phyloP scores from a whole-genome alignment of 306 rosid genomes.

The Neltuma alba region DNA sequence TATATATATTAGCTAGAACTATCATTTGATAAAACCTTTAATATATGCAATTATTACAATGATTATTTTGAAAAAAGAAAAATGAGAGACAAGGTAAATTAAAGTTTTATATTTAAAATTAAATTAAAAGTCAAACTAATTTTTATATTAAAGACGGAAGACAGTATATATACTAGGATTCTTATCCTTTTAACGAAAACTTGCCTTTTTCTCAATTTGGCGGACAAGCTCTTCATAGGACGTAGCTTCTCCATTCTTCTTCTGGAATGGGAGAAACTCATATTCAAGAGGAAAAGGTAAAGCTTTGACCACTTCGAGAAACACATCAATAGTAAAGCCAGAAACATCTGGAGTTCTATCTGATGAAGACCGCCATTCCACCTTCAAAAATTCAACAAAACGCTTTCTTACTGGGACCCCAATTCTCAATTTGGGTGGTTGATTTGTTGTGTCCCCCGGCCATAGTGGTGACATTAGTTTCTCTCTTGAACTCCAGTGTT shows the following conservation, averaged over 20 bases:
- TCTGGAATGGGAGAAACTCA: constrained; percentile 24
- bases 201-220: constrained; percentile 13
- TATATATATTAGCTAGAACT: no score
- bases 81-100: no score
- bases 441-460: constrained; percentile 42
- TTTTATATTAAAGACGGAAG: no score
- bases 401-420: constrained; percentile 39
- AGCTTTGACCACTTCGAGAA: constrained; percentile 21
- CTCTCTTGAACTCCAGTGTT: not conserved
- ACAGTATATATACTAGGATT: no score
- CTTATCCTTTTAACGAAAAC: not conserved
- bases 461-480: constrained; percentile 39
- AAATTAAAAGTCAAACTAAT: no score
- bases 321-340: constrained; percentile 40
- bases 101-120: no score
- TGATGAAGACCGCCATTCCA: not conserved
- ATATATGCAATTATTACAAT: no score
- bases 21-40: no score
- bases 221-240: constrained; percentile 28
- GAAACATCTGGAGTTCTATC: constrained; percentile 22
- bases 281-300: constrained; percentile 38
- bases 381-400: constrained; percentile 30
- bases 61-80: no score
- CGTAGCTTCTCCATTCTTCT: not conserved
- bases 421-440: constrained; percentile 39